Evolutionary conservation across 768 basidiomycete genomes (phyloP), one percentile per base, ranked within the genome.

Genomic region (Boletus subcaerulescens): DNA sequence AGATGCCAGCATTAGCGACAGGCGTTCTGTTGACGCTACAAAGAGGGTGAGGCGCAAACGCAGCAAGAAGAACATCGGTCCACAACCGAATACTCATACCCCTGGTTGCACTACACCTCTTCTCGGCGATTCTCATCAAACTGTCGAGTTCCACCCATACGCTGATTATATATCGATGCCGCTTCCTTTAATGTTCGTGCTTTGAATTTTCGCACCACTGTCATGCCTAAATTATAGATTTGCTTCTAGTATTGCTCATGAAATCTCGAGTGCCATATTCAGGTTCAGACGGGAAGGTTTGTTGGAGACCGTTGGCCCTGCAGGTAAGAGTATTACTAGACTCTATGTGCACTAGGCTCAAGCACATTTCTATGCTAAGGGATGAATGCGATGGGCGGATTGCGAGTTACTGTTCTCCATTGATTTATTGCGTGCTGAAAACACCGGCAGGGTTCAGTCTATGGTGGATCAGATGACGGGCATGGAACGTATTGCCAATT

Each of bases 401-500:
- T 92, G 87, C 84, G 65, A 64, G 77, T 66, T 45, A 39, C 14
- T 49, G 44, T 36, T 40, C 24, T 52, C 10, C 17, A 22, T 32
- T 45, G 35, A 40, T 45, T 38, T 53, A 38, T 18, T 40, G 35
- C 2, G 43, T 48, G 36, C 48, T 39, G 50, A 69, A 45, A 33
- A n/a, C n/a, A 40, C 11, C 50, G 56, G 5, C 59, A 91, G 90
- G 46, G 74, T 93, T 45, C 87, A 89, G 57, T 78, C 80, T 36
- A 87, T 96, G 84, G 86, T 91, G 1, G 91, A 94, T 62, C 87
- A 92, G 67, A 77, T 98, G 62, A 83, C 86, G 15, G 77, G 79
- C 6, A 91, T 97, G 86, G 94, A 98, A 72, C 82, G 95, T n/a
- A 80, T 94, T 35, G 89, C 91, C 15, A 93, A 90, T 69, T 91